phyloP scores from a whole-genome alignment of 1,284 basidiomycete genomes.

The Boletus mariae region DNA sequence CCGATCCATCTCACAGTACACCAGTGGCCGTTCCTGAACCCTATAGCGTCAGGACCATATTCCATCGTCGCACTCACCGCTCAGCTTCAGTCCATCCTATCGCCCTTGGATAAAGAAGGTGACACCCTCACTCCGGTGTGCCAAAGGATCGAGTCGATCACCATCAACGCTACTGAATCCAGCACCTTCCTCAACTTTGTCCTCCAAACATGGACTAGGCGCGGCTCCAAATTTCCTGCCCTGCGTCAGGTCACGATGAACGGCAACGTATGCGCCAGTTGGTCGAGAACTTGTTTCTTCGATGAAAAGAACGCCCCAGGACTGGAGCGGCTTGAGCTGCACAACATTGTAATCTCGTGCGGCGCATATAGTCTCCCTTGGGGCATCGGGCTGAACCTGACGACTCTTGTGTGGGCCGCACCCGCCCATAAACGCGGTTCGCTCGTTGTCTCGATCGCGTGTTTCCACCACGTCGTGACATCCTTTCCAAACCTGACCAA shows the following conservation, averaged over 20 bases:
- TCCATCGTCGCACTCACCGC: constrained; percentile 15
- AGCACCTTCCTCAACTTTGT: constrained; percentile 17
- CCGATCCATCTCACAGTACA: constrained; percentile 16
- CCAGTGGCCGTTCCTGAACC: constrained; percentile 20
- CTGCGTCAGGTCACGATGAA: constrained; percentile 10
- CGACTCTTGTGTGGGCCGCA: constrained; percentile 24
- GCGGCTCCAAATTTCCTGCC: constrained; percentile 10
- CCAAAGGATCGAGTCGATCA: constrained; percentile 14
- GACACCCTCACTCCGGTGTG: constrained; percentile 4
- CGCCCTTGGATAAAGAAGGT: background rate
- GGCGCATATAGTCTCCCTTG: constrained; percentile 8
- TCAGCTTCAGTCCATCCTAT: constrained; percentile 20
- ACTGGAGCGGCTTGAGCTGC: constrained; percentile 16
- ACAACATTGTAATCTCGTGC: constrained; percentile 16
- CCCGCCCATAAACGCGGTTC: constrained; percentile 9
- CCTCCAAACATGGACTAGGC: constrained; percentile 16
- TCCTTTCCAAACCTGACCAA: constrained; percentile 20
- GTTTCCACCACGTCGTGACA: constrained; percentile 18
- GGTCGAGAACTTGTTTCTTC: constrained; percentile 22
- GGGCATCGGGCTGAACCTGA: constrained; percentile 15
- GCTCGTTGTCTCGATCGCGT: constrained; percentile 13
- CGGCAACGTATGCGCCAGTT: constrained; percentile 18
- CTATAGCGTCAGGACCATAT: background rate
- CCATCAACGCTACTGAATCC: constrained; percentile 13
- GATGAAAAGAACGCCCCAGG: constrained; percentile 14